A percentile compares a stretch with the other conserved stretches of the same genome.
Conservation (phyloP, 139 green algal species). For the Picochlorum costavermella region DNA sequence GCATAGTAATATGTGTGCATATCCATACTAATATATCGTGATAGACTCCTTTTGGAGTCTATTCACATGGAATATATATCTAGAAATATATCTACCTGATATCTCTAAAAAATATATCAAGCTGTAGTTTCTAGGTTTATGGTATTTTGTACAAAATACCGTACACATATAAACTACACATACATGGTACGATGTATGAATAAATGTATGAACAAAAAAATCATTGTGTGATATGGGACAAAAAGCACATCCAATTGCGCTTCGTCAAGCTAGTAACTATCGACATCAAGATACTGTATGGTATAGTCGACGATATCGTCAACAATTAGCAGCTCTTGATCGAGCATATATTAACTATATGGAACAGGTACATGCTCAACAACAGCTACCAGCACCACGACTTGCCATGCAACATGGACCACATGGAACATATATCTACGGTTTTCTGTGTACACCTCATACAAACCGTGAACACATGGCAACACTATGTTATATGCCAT, state of each 20-base stretch:
- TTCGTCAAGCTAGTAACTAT: constrained; percentile 13
- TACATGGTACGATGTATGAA: not conserved
- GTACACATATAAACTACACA: not conserved
- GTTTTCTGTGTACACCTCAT: no score
- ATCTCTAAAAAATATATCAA: no score
- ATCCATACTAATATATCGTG: constrained; percentile 35
- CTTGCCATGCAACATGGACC: not conserved
- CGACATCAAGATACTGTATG: constrained; percentile 26
- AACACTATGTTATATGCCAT: no score
- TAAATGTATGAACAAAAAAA: constrained; percentile 2
- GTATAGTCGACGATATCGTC: constrained; percentile 33
- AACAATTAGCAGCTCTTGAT: constrained; percentile 4
- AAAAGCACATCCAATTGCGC: constrained; percentile 14
- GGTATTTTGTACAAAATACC: not conserved
- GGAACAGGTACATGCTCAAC: not conserved
- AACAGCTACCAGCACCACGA: not conserved
- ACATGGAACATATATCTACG: no score
- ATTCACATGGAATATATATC: not conserved
- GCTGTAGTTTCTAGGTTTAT: not conserved
- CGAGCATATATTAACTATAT: not conserved
- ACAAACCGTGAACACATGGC: no score
- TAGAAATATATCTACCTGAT: no score
- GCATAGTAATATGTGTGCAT: constrained; percentile 31
- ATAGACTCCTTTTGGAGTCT: not conserved
- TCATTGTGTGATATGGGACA: constrained; percentile 4